Evolutionary conservation across 805 yeast genomes (phyloP).

Genomic region (Sugiyamaella americana): DNA sequence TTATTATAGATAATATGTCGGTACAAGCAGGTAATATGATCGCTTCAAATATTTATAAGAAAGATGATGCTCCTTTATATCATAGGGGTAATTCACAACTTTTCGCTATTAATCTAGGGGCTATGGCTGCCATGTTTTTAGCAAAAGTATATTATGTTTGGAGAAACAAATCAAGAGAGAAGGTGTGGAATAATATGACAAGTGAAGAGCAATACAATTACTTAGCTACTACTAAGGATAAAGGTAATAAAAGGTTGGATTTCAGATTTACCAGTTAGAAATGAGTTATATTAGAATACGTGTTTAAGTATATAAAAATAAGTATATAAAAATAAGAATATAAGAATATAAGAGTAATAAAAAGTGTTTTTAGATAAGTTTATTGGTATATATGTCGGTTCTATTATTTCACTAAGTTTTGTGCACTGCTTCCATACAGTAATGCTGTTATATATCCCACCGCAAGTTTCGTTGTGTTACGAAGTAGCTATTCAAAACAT

Average conservation of each 20-base stretch:
- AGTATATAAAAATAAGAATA: not conserved
- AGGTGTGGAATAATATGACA: slow-evolving; percentile 46
- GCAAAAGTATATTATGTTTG: slow-evolving; percentile 31
- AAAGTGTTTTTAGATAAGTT: slow-evolving; percentile 1
- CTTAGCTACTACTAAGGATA: slow-evolving; percentile 39
- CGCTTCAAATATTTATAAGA: slow-evolving; percentile 50
- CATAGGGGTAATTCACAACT: slow-evolving; percentile 45
- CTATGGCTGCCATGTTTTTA: slow-evolving; percentile 15
- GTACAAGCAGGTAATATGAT: slow-evolving; percentile 53
- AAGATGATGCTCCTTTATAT: slow-evolving; percentile 56
- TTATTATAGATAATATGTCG: slow-evolving; percentile 59
- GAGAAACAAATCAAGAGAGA: slow-evolving; percentile 33
- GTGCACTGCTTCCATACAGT: too few relatives aligned
- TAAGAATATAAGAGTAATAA: not conserved
- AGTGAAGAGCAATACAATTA: slow-evolving; percentile 47
- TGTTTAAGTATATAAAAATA: not conserved
- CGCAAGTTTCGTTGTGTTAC: too few relatives aligned
- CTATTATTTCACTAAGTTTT: too few relatives aligned
- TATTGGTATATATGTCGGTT: too few relatives aligned
- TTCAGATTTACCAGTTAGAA: slow-evolving; percentile 38
- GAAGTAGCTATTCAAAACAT: too few relatives aligned
- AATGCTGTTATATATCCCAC: too few relatives aligned
- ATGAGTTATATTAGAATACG: slow-evolving; percentile 14
- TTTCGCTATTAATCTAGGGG: slow-evolving; percentile 21
- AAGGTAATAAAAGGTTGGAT: slow-evolving; percentile 55